These are phyloP conservation scores for Cladosporium phlei DNA, from an alignment of 2,329 filamentous ascomycete genomes.

Conservation along the genomic window DNA sequence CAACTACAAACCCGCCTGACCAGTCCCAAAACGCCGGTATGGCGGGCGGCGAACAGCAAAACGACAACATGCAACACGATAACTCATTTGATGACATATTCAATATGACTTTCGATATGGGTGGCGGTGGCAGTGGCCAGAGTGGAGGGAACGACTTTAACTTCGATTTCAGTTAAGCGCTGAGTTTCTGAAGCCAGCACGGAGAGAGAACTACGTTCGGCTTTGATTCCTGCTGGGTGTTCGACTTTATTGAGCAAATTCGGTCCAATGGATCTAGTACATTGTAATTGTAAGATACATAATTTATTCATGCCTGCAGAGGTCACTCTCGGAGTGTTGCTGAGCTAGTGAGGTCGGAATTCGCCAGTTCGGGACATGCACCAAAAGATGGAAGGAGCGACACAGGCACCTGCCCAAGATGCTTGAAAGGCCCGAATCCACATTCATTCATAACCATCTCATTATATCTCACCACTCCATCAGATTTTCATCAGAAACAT, in stretches of 20 bases:
- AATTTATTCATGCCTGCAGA: no score
- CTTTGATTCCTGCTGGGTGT: no score
- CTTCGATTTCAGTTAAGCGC: conserved; percentile 27
- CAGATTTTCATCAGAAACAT: not conserved
- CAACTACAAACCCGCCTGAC: not conserved
- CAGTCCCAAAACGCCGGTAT: conserved; percentile 7
- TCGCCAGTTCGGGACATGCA: not conserved
- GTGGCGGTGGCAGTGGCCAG: conserved; percentile 19
- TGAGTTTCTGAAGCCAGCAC: not conserved
- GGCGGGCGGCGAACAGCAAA: conserved; percentile 15
- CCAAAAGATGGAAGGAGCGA: not conserved
- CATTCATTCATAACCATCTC: not conserved
- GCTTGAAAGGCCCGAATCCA: no score
- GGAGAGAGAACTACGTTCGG: no score
- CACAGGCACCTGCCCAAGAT: not conserved
- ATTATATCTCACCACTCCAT: not conserved
- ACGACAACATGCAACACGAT: conserved; percentile 20
- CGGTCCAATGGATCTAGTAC: no score
- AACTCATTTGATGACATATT: conserved; percentile 34
- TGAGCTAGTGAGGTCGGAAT: not conserved
- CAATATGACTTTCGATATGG: conserved; percentile 31
- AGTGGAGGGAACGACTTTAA: conserved; percentile 23
- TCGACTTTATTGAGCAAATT: no score
- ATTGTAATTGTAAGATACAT: no score
- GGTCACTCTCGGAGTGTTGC: not conserved